Conservation (phyloP, 805 yeast species). For the Komagataella pastoris region DNA sequence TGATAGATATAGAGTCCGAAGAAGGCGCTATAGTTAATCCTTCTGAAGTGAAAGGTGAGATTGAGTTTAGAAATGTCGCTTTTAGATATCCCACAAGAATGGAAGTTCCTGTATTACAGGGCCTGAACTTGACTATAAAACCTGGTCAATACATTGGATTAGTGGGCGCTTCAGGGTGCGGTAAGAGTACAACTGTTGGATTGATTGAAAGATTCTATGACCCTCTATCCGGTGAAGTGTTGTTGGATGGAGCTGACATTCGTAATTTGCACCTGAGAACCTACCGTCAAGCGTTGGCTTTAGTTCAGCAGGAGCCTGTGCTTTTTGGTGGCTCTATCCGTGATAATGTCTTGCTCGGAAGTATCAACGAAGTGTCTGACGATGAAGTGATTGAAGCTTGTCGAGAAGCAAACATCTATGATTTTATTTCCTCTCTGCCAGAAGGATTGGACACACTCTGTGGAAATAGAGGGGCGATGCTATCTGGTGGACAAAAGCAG, state of each 20-base stretch:
- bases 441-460: conserved; percentile 47
- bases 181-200: conserved; percentile 81
- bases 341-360: conserved; percentile 75
- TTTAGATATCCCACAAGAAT: conserved; percentile 83
- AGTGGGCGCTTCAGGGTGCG: conserved; percentile 98
- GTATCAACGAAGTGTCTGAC: conserved; percentile 29
- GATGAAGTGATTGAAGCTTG: conserved; percentile 39
- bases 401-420: conserved; percentile 42
- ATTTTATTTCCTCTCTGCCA: conserved; percentile 39
- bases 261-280: conserved; percentile 55
- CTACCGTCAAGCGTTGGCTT: conserved; percentile 63
- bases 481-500: conserved; percentile 72
- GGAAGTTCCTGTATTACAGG: conserved; percentile 49
- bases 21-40: not conserved
- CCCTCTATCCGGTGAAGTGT: conserved; percentile 49
- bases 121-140: conserved; percentile 45
- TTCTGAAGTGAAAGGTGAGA: conserved; percentile 29
- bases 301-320: conserved; percentile 88
- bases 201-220: conserved; percentile 76
- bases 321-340: conserved; percentile 75
- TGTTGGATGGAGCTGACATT: conserved; percentile 53
- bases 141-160: conserved; percentile 86
- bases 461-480: conserved; percentile 41
- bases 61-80: conserved; percentile 46
- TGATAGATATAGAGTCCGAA: not conserved